A percentile compares a stretch with the other conserved stretches of the same genome.
phyloP scores from a whole-genome alignment of 1,139 yeast genomes.

The Pichia sp. region DNA sequence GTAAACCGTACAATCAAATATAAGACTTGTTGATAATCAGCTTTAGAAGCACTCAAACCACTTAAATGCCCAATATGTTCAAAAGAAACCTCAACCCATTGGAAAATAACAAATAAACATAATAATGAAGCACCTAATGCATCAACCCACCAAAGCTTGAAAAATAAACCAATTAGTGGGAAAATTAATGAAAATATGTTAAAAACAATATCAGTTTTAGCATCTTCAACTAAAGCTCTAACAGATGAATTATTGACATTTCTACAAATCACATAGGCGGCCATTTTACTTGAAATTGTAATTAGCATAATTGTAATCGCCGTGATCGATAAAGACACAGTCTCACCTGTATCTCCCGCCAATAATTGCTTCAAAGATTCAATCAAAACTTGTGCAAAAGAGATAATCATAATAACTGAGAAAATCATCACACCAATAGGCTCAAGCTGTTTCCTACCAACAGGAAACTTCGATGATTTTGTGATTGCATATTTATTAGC shows the following conservation, averaged over 20 bases:
- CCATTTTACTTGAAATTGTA: conserved; percentile 55
- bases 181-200: conserved; percentile 62
- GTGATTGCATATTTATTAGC: conserved; percentile 51
- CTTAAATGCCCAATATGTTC: conserved; percentile 71
- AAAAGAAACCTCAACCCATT: conserved; percentile 57
- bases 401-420: conserved; percentile 61
- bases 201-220: conserved; percentile 69
- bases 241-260: conserved; percentile 61
- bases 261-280: conserved; percentile 61
- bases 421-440: conserved; percentile 76
- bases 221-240: conserved; percentile 78
- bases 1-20: conserved; percentile 68
- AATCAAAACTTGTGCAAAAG: conserved; percentile 68
- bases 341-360: conserved; percentile 23
- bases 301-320: conserved; percentile 54
- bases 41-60: conserved; percentile 61
- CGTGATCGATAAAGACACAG: conserved; percentile 47
- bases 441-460: conserved; percentile 66
- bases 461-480: conserved; percentile 53
- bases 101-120: conserved; percentile 53
- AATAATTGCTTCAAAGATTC: conserved; percentile 41
- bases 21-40: conserved; percentile 59
- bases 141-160: conserved; percentile 64
- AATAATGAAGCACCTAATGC: conserved; percentile 64
- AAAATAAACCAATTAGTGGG: conserved; percentile 53